Conservation (phyloP, 257 asterid species). For the Capsicum baccatum region DNA sequence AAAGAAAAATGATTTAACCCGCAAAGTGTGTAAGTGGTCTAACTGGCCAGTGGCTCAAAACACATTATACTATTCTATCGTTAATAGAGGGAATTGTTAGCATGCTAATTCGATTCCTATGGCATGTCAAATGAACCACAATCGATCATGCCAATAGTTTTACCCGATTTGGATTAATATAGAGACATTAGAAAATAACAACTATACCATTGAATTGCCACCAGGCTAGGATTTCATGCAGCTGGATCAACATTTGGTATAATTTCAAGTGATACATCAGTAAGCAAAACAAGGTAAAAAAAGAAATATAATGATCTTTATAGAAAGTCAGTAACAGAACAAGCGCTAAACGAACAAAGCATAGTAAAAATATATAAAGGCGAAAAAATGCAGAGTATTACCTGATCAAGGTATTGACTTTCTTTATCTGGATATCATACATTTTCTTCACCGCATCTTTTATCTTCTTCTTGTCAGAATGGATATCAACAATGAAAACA, state of each 20-base stretch:
- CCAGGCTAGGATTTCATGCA: not conserved
- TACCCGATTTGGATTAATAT: not conserved
- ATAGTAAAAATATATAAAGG: not conserved
- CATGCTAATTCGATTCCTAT: not conserved
- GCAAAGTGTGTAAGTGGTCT: not conserved
- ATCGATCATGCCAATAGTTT: not conserved
- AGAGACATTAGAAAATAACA: not conserved
- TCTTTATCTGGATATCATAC: slow-evolving; percentile 39
- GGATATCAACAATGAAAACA: slow-evolving; percentile 55
- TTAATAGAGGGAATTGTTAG: not conserved
- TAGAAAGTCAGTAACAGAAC: not conserved
- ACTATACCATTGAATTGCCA: not conserved
- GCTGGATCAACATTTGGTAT: not conserved
- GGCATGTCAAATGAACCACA: not conserved
- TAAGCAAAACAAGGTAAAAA: not conserved
- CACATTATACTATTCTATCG: not conserved
- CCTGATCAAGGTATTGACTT: slow-evolving; percentile 66
- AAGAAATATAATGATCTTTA: not conserved
- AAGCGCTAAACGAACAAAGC: not conserved
- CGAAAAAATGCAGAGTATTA: slow-evolving; percentile 18
- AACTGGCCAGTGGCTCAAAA: not conserved
- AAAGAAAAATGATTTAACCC: not conserved
- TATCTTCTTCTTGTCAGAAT: slow-evolving; percentile 44
- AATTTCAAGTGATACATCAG: not conserved
- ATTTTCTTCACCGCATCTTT: slow-evolving; percentile 63